phyloP scores from a whole-genome alignment of 1,284 basidiomycete species.

The Sporisorium graminicola region DNA sequence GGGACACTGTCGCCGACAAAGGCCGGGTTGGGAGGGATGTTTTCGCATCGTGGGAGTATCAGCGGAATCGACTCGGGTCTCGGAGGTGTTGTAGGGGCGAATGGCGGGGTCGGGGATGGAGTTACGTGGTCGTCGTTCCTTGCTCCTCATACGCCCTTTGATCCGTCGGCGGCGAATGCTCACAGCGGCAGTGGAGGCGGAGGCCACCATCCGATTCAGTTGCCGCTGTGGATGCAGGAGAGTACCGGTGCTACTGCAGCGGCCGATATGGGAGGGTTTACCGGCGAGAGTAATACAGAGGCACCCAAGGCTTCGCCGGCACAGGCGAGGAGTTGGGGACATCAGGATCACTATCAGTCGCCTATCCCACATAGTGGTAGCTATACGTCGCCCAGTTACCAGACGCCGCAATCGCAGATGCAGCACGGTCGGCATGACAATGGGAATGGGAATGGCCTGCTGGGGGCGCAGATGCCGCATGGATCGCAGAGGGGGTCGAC shows the following conservation, averaged over 20 bases:
- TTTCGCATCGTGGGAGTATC: constrained; percentile 37
- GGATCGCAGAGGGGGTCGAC: background rate
- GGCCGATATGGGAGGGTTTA: constrained; percentile 16
- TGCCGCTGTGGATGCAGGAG: constrained; percentile 57
- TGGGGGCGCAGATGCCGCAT: background rate
- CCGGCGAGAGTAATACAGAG: constrained; percentile 8
- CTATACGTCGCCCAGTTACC: constrained; percentile 30
- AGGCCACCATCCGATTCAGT: constrained; percentile 31
- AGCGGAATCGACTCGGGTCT: constrained; percentile 16
- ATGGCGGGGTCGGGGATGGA: constrained; percentile 2
- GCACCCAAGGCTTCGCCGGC: constrained; percentile 10
- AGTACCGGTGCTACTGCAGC: constrained; percentile 21
- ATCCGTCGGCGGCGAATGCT: background rate
- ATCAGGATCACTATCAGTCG: constrained; percentile 46
- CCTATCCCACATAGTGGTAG: constrained; percentile 28
- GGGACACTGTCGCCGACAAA: constrained; percentile 27
- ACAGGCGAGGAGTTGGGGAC: constrained; percentile 19
- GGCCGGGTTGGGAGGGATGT: constrained; percentile 13
- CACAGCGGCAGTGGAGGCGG: too few species aligned
- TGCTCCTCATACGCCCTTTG: constrained; percentile 20
- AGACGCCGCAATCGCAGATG: background rate
- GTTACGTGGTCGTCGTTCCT: constrained; percentile 39
- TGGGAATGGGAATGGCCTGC: background rate
- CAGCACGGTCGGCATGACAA: background rate
- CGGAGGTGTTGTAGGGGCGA: background rate